A percentile compares a stretch with the other conserved stretches of the same genome.
phyloP scores from a whole-genome alignment of 345 rosid genomes.

The Aegle marmelos region DNA sequence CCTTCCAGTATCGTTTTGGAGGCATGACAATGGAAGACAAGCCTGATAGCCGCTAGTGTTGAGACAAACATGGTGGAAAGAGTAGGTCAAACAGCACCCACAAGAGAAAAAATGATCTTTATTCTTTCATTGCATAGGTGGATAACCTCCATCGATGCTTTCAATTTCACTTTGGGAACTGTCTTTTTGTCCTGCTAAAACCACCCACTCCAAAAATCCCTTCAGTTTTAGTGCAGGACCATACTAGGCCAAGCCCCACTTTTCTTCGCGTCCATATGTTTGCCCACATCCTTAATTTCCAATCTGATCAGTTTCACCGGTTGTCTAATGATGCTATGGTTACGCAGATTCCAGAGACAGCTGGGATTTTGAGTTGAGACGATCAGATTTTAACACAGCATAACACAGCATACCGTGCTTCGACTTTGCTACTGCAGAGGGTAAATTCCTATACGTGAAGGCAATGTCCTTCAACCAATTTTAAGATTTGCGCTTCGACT shows the following conservation, averaged over 20 bases:
- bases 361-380: no score
- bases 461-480: not conserved
- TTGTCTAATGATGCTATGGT: no score
- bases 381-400: no score
- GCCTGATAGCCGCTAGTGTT: not conserved
- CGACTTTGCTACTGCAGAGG: not conserved
- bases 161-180: not conserved
- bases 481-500: not conserved
- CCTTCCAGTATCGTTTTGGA: not conserved
- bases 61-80: not conserved
- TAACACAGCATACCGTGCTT: not conserved
- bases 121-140: not conserved
- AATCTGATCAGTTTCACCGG: no score
- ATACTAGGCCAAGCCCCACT: not conserved
- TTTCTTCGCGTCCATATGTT: not conserved
- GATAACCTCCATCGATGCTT: not conserved
- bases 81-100: conserved; percentile 1
- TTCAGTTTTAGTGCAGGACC: not conserved
- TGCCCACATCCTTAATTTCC: no score
- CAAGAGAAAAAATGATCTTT: not conserved
- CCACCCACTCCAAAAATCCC: not conserved
- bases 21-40: conserved; percentile 5
- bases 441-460: not conserved
- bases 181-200: not conserved
- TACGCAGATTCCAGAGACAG: no score